A percentile compares a stretch with the other conserved stretches of the same genome.
These are phyloP conservation scores for Saxophila tyrrhenica DNA, from an alignment of 495 filamentous ascomycete genomes.

Conservation along the genomic window DNA sequence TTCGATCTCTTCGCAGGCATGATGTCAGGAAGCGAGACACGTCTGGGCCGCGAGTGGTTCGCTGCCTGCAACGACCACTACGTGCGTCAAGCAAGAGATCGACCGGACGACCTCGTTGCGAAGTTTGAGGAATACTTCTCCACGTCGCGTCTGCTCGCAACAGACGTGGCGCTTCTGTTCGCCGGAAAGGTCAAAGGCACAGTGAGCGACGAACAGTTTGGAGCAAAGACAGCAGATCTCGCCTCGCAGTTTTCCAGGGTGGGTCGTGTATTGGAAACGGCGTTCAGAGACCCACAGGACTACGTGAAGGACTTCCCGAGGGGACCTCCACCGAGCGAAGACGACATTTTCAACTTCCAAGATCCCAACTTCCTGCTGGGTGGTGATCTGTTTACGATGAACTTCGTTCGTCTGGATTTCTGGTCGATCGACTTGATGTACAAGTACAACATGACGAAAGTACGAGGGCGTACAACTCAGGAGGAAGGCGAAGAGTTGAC, in stretches of 20 bases:
- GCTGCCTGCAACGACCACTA: constrained; percentile 52
- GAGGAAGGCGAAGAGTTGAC: constrained; percentile 43
- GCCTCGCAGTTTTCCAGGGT: constrained; percentile 42
- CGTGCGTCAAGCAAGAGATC: constrained; percentile 40
- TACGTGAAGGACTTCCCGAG: constrained; percentile 7
- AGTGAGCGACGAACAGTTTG: constrained; percentile 55
- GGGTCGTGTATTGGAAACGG: constrained; percentile 45
- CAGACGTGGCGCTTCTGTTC: constrained; percentile 71
- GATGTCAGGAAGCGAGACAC: constrained; percentile 64
- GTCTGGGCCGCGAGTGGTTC: constrained; percentile 74
- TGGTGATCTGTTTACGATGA: constrained; percentile 59
- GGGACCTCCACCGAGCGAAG: constrained; percentile 37
- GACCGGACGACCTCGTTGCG: constrained; percentile 52
- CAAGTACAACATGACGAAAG: constrained; percentile 52
- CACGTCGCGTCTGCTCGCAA: constrained; percentile 59
- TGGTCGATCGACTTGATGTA: constrained; percentile 71
- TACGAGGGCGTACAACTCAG: constrained; percentile 33
- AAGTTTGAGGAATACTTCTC: constrained; percentile 56
- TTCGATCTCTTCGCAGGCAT: constrained; percentile 80
- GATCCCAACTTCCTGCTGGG: constrained; percentile 52
- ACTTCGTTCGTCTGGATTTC: constrained; percentile 66
- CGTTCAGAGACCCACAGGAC: constrained; percentile 37
- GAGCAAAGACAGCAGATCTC: constrained; percentile 47
- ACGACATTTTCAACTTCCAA: constrained; percentile 65
- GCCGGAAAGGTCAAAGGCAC: constrained; percentile 50